phyloP scores from a whole-genome alignment of 441 rosid species.

The Adansonia madagascariensis region DNA sequence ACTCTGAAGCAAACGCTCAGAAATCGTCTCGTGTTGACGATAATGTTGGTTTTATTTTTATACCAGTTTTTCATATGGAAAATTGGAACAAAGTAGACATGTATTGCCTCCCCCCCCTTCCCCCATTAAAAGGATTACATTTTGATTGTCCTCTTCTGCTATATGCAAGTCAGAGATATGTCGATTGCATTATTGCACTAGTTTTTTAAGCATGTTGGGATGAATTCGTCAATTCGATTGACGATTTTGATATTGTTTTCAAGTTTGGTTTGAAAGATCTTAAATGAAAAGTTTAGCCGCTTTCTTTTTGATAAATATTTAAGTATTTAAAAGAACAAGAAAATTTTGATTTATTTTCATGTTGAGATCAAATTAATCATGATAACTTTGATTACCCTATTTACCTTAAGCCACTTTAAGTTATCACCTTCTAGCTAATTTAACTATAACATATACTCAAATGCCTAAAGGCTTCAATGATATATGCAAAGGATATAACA shows the following conservation, averaged over 20 bases:
- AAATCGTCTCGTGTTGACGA: slow-evolving; percentile 21
- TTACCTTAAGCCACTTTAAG: too few species aligned
- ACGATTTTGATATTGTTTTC: not conserved
- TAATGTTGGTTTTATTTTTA: not conserved
- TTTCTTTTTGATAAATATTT: not conserved
- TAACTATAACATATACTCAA: too few species aligned
- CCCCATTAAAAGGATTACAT: not conserved
- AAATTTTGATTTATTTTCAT: too few species aligned
- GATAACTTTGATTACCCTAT: too few species aligned
- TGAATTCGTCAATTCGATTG: not conserved
- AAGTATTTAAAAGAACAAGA: not conserved
- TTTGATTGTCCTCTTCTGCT: slow-evolving; percentile 28
- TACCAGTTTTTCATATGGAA: not conserved
- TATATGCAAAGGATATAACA: too few species aligned
- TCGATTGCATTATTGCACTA: not conserved
- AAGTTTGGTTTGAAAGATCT: not conserved
- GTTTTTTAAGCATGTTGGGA: not conserved
- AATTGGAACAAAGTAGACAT: too few species aligned
- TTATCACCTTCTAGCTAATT: too few species aligned
- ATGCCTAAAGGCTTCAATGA: too few species aligned
- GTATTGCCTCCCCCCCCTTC: not conserved
- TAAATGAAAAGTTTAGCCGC: not conserved
- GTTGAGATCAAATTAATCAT: too few species aligned
- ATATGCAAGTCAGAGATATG: slow-evolving; percentile 21
- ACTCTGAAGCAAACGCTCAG: slow-evolving; percentile 44